Percentiles rank a stretch among this genome's conserved stretches.
Evolutionary conservation across 177 flowering plant species (phyloP).

Genomic region (Vitis hybrid): DNA sequence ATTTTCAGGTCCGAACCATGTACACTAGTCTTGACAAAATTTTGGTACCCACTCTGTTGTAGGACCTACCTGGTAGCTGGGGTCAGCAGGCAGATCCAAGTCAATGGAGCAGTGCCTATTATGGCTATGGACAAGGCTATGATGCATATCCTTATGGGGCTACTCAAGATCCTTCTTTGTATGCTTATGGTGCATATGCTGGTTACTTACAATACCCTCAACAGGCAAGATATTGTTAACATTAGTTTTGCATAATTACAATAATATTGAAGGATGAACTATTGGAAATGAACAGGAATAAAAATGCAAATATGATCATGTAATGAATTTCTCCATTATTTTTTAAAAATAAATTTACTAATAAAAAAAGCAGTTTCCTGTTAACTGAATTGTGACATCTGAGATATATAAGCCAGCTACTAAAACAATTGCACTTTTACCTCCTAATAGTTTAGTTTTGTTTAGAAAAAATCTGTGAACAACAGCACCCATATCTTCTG

Average conservation of each 20-base stretch:
- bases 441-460: too few relatives aligned
- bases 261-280: background rate
- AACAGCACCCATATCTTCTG: too few relatives aligned
- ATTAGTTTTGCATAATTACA: background rate
- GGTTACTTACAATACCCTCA: constrained; percentile 85
- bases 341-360: too few relatives aligned
- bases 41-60: constrained; percentile 17
- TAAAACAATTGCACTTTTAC: too few relatives aligned
- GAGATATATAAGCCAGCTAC: too few relatives aligned
- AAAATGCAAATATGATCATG: too few relatives aligned
- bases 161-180: constrained; percentile 76
- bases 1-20: background rate
- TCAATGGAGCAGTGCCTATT: constrained; percentile 79
- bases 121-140: constrained; percentile 94
- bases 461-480: too few relatives aligned
- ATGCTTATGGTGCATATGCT: constrained; percentile 83
- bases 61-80: constrained; percentile 76
- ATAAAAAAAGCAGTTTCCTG: too few relatives aligned
- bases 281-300: too few relatives aligned
- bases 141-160: constrained; percentile 91
- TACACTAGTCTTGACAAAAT: background rate
- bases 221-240: constrained; percentile 52
- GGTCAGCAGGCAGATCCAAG: constrained; percentile 74
- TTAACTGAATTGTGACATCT: too few relatives aligned
- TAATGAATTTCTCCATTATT: too few relatives aligned